Evolutionary conservation across 441 rosid genomes (phyloP).

Genomic region (Bruguiera hainesii): DNA sequence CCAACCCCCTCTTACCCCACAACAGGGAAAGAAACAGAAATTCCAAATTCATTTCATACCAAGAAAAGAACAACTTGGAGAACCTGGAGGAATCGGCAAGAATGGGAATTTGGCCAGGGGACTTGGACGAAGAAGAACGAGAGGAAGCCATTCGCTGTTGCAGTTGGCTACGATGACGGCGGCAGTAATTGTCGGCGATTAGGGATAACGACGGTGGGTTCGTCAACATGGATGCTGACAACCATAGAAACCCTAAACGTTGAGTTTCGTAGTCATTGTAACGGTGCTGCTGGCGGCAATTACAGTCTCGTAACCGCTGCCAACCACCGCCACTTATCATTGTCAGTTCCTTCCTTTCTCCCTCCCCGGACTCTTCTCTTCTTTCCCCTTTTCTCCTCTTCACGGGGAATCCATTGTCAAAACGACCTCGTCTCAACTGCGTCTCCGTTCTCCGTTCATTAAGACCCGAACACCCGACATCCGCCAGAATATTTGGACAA

Average conservation of each 20-base stretch:
- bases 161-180: conserved; percentile 9
- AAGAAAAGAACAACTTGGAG: not conserved
- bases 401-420: too few species aligned
- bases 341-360: not conserved
- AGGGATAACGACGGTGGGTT: conserved; percentile 27
- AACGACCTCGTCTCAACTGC: too few species aligned
- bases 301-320: conserved; percentile 40
- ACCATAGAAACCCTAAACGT: conserved; percentile 38
- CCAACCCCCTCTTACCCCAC: too few species aligned
- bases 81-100: conserved; percentile 54
- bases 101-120: conserved; percentile 39
- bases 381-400: too few species aligned
- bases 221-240: conserved; percentile 36
- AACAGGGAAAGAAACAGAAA: not conserved
- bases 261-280: conserved; percentile 9
- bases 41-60: not conserved
- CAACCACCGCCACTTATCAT: conserved; percentile 57
- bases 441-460: too few species aligned
- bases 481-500: too few species aligned
- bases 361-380: not conserved
- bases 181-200: conserved; percentile 10
- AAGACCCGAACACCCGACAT: too few species aligned
- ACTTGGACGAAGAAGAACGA: conserved; percentile 34
- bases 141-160: conserved; percentile 34
- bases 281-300: conserved; percentile 20